A percentile compares a stretch with the other conserved stretches of the same genome.
Evolutionary conservation across 2,329 filamentous ascomycete species (phyloP).

Genomic region (Hypoxylon sp.): DNA sequence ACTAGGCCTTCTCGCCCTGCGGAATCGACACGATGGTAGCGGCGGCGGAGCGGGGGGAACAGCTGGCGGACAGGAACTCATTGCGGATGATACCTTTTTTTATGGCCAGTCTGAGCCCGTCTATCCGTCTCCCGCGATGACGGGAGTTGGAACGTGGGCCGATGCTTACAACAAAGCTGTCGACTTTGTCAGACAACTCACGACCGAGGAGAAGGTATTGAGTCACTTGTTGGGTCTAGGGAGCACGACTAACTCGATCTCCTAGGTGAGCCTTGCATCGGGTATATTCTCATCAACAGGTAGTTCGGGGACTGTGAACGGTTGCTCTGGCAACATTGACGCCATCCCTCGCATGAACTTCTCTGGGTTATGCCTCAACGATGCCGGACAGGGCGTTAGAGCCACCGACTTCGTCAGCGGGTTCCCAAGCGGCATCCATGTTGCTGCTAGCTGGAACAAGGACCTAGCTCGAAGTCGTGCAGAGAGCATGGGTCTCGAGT

Average conservation of each 20-base stretch:
- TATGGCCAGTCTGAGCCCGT: constrained; percentile 66
- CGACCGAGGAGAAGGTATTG: constrained; percentile 78
- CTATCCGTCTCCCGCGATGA: constrained; percentile 68
- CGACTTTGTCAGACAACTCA: constrained; percentile 79
- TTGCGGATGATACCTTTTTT: constrained; percentile 62
- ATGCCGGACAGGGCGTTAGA: constrained; percentile 55
- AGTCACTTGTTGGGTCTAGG: constrained; percentile 6
- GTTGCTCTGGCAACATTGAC: constrained; percentile 64
- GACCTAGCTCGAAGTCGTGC: constrained; percentile 60
- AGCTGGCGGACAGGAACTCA: constrained; percentile 44
- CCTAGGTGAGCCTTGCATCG: constrained; percentile 77
- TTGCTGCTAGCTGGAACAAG: constrained; percentile 74
- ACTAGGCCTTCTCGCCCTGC: constrained; percentile 53
- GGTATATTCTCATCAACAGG: constrained; percentile 70
- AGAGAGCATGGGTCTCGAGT: constrained; percentile 55
- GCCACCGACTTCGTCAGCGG: constrained; percentile 63
- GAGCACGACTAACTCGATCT: constrained; percentile 7
- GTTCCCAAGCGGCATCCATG: constrained; percentile 72
- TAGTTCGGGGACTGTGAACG: constrained; percentile 53
- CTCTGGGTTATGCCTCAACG: constrained; percentile 60
- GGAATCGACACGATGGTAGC: constrained; percentile 40
- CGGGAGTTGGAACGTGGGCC: constrained; percentile 76
- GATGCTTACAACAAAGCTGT: constrained; percentile 76
- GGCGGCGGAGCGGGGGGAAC: constrained; percentile 20
- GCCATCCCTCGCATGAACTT: constrained; percentile 60